Evolutionary conservation across 495 filamentous ascomycete genomes (phyloP).

Genomic region (Bombardia bombarda): DNA sequence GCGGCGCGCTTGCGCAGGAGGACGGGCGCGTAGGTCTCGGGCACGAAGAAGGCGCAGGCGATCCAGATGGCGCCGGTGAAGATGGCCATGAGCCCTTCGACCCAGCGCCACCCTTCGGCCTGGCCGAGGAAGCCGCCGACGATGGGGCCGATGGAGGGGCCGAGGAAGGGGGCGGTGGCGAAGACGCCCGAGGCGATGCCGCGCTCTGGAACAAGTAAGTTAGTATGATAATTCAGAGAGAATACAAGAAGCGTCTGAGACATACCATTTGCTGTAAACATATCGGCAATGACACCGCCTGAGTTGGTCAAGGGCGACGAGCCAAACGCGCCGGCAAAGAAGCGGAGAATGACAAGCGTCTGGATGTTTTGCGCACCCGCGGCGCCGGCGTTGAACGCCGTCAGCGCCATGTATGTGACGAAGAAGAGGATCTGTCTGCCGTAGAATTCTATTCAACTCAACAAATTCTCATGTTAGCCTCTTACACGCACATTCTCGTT

Average conservation of each 20-base stretch:
- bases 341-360: conserved; percentile 64
- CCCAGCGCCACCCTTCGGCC: conserved; percentile 55
- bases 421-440: conserved; percentile 66
- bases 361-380: conserved; percentile 54
- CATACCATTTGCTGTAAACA: conserved; percentile 48
- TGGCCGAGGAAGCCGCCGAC: conserved; percentile 51
- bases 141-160: conserved; percentile 53
- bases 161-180: conserved; percentile 59
- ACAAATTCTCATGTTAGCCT: neutral
- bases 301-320: conserved; percentile 65
- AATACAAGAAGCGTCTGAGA: neutral
- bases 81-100: conserved; percentile 56
- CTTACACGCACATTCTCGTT: neutral
- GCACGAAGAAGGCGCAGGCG: conserved; percentile 56
- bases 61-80: conserved; percentile 62
- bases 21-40: conserved; percentile 73
- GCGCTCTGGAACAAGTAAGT: conserved; percentile 33
- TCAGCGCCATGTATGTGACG: conserved; percentile 52
- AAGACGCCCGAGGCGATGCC: conserved; percentile 59
- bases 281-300: conserved; percentile 68
- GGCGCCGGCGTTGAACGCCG: conserved; percentile 61
- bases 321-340: conserved; percentile 74
- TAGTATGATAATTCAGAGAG: too few species aligned
- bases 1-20: conserved; percentile 65
- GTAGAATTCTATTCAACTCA: conserved; percentile 46